A percentile compares a stretch with the other conserved stretches of the same genome.
Conservation (phyloP, 495 filamentous ascomycete genomes). For the Penicillium fimorum region DNA sequence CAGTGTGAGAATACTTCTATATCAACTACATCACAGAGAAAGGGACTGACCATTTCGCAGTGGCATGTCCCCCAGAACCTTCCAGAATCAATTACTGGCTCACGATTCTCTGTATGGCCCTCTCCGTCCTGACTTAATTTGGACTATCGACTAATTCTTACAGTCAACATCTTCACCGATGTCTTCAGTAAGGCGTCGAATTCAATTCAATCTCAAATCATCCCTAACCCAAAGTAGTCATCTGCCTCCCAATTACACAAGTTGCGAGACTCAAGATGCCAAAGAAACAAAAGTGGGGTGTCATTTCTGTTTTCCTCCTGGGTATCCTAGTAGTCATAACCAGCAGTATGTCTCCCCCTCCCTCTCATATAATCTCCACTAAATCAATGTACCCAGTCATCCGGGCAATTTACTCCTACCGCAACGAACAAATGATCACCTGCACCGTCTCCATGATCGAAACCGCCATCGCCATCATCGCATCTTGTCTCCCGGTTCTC, state of each 20-base stretch:
- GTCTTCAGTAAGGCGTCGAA: conserved; percentile 18
- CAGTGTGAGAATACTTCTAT: conserved; percentile 10
- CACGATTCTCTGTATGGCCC: conserved; percentile 23
- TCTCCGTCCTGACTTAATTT: neutral
- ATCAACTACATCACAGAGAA: neutral
- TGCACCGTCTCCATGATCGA: conserved; percentile 32
- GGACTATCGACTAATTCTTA: conserved; percentile 1
- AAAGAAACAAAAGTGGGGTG: conserved; percentile 23
- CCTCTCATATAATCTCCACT: neutral
- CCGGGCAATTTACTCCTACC: conserved; percentile 25
- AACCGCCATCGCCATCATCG: conserved; percentile 29
- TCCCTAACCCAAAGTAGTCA: conserved; percentile 16
- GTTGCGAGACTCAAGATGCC: conserved; percentile 23
- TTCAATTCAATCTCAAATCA: neutral
- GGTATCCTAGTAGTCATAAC: conserved; percentile 25
- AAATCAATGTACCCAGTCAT: conserved; percentile 15
- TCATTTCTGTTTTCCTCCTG: conserved; percentile 25
- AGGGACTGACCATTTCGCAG: conserved; percentile 11
- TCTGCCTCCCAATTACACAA: conserved; percentile 27
- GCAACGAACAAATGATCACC: conserved; percentile 27
- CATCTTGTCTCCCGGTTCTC: conserved; percentile 29
- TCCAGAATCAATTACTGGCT: conserved; percentile 25
- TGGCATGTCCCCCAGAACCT: conserved; percentile 16
- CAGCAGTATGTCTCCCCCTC: conserved; percentile 21
- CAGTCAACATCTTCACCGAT: conserved; percentile 30